Conservation (phyloP, 208 protist genomes). For the Acanthamoeba royreba region DNA sequence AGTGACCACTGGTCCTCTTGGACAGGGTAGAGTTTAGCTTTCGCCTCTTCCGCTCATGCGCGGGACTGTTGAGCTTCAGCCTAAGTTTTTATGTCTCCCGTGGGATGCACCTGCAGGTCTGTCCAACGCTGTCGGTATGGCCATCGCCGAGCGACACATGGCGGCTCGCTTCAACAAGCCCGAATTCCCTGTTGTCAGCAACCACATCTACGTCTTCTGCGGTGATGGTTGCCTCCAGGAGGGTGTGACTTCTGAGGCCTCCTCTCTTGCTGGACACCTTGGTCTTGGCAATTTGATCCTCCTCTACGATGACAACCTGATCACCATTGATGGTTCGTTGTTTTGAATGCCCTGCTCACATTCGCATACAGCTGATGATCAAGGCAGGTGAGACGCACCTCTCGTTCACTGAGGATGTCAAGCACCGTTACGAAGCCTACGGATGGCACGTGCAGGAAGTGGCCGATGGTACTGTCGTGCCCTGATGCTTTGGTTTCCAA, state of each 20-base stretch:
- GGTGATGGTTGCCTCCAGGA: constrained; percentile 97
- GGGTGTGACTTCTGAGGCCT: constrained; percentile 93
- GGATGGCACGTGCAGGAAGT: constrained; percentile 96
- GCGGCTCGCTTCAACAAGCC: constrained; percentile 92
- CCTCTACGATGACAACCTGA: constrained; percentile 98
- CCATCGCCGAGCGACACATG: constrained; percentile 89
- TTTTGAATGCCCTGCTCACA: too few species aligned
- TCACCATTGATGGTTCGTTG: constrained; percentile 98
- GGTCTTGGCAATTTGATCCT: constrained; percentile 94
- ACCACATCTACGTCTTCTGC: constrained; percentile 96
- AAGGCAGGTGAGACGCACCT: constrained; percentile 84
- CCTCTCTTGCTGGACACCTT: constrained; percentile 93
- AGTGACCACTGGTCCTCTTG: constrained; percentile 99
- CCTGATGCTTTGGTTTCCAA: background rate
- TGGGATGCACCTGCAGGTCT: constrained; percentile 87
- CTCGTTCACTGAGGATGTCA: constrained; percentile 95
- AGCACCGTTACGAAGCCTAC: constrained; percentile 90
- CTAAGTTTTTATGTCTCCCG: background rate
- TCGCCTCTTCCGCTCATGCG: background rate
- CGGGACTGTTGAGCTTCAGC: too few species aligned
- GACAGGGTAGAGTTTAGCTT: constrained; percentile 88
- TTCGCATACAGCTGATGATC: background rate
- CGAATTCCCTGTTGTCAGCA: constrained; percentile 90
- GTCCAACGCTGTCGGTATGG: constrained; percentile 95
- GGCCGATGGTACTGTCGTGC: constrained; percentile 78